Base-by-base conservation (phyloP, 2,329 filamentous ascomycete species). In the Phialophora macrospora region DNA sequence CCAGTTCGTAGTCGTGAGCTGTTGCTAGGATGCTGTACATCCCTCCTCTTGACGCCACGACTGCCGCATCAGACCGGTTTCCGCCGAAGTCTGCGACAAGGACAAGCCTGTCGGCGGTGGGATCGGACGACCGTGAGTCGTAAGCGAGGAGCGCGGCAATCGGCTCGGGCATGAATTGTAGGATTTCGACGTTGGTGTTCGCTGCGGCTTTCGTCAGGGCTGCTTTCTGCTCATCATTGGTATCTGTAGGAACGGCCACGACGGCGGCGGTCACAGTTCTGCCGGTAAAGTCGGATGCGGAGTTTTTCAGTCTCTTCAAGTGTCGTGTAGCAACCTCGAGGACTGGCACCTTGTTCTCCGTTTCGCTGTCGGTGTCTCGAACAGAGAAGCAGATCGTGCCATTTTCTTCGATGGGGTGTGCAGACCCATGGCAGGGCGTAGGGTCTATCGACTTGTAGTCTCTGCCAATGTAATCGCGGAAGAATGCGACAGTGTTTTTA, bases 391-490 rank as follows among this genome's bases (percentile, higher is more conserved):
- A 87, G 69, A 97, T 86, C 63, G 86, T 85, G 68, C 87, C 87
- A 68, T 88, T 85, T 72, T 85, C 80, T 71, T 96, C 90, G 78
- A 91, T 81, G 70, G 95, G 93, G 81, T 97, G 95, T 64, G 94
- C 92, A 63, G 93, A 96, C 73, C 92, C 90, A 79, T 98, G 94
- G 85, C 90, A 93, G 78, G 96, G 92, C 60, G 92, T 96, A 70
- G 94, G 92, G 79, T 99, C 95, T 84, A 99, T 96, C 71, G 92
- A 90, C 83, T 96, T 93, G 77, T 88, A 96, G 90, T 96, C 90
- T 85, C 96, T 91, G 73, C 95, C 95, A 60, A 99, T 81, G 80
- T 93, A 97, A 76, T 99, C 95, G 80, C 93, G 89, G 85, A 98
- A 99, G 83, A 92, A 96, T 77, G 92, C 91, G 76, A 97, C 87